Evolutionary conservation across 2,329 filamentous ascomycete species (phyloP), one percentile per base, ranked within the genome.

Genomic region (Hortaea werneckii): DNA sequence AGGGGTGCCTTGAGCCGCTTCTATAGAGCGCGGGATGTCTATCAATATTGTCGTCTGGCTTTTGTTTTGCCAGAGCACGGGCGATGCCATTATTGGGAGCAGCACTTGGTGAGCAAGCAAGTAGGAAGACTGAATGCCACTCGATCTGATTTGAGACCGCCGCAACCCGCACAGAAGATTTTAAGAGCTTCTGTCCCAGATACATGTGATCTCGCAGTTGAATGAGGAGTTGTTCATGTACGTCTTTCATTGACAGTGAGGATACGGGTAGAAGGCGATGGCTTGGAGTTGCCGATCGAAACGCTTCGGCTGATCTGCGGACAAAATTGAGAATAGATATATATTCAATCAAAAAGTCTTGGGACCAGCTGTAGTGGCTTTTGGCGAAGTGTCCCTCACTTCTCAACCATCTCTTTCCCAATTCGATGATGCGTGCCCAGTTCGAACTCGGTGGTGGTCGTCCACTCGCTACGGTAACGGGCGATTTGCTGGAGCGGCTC

Each of bases 11-110:
- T 88, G 85, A 12, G 77, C 78, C 49, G 78, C 71, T 53, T 84
- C 80, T 35, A 88, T 76, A 1, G 85, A 85, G 12, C 71, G 68
- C 26, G 85, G 83, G 40, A 87, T 76, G 57, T 89, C 85, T 43
- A 88, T 62, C 27, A 87, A 61, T 20, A 78, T 68, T 44, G 82
- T 64, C 40, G 74, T 70, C 41, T 65, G 58, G 4, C 69, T 65
- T 1, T 62, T 55, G 51, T 72, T 79, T 48, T 74, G 68, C 63
- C 75, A 82, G 37, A 83, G 61, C 20, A 82, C 70, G 20, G 65
- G 41, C n/a, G 48, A 49, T 9, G 45, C 26, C 53, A 57, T 55
- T 35, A 35, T 20, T 20, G 20, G 20, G 20, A 20, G 20, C 20
- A 20, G 20, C 20, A 20, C 20, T 20, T 20, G 20, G 20, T 20